Conservation (phyloP, 345 rosid species). For the Sisymbrium irio region DNA sequence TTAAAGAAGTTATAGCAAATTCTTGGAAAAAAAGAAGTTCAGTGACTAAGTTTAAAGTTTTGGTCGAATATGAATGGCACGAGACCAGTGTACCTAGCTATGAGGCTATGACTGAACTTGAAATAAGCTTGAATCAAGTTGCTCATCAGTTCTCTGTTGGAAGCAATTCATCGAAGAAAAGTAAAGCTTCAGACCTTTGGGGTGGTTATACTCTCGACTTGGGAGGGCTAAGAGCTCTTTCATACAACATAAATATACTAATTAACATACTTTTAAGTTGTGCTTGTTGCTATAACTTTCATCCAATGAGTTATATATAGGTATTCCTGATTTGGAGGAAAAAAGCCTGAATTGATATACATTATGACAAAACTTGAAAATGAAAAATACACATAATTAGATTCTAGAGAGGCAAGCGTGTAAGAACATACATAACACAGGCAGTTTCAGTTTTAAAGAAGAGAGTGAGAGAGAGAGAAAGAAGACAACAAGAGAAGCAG, state of each 20-base stretch:
- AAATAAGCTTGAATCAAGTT: background rate
- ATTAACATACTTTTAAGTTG: background rate
- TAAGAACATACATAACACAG: constrained; percentile 20
- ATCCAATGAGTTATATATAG: background rate
- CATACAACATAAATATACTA: background rate
- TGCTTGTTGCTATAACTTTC: background rate
- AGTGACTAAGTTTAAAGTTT: background rate
- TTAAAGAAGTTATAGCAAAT: background rate
- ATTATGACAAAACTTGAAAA: background rate
- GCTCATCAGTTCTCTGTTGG: background rate
- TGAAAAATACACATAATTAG: background rate
- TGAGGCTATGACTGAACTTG: background rate
- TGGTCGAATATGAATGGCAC: background rate
- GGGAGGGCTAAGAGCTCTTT: background rate
- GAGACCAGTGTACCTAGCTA: background rate
- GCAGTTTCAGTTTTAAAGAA: constrained; percentile 12
- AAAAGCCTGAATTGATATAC: background rate
- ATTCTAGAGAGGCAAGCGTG: constrained; percentile 17
- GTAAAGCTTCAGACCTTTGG: background rate
- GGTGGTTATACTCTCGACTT: background rate
- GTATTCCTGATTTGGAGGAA: background rate
- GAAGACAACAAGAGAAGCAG: constrained; percentile 35
- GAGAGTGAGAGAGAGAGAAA: constrained; percentile 19
- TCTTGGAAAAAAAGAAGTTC: too few relatives aligned
- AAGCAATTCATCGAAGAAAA: background rate